Base-by-base conservation (phyloP, 2,329 filamentous ascomycete genomes). In the Gaeumannomyces tritici region DNA sequence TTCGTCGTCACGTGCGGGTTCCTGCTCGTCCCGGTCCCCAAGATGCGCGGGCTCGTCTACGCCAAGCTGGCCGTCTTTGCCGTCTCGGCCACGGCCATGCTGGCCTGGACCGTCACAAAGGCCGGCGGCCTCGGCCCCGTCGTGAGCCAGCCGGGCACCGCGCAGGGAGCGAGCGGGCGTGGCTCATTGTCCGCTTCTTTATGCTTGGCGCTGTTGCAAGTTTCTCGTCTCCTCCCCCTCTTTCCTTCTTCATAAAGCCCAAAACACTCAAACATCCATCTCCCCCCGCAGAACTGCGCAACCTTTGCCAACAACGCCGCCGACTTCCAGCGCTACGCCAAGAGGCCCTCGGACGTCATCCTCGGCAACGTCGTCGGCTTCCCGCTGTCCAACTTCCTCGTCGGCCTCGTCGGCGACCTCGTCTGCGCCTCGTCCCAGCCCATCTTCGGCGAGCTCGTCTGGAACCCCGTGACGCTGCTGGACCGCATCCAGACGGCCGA, bases 261-360 rank as follows among this genome's bases (percentile, higher is more conserved):
- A 29, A 29, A 8, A 7, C 31, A 33, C 9, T 11, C 31, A 33
- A 11, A 5, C 9, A 6, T 11, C 31, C 9, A 8, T 47, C 4
- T 47, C 7, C 35, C 21, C 21, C 7, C 8, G 42, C 42, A 47
- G 47, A 72, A 72, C 63, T 73, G 71, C 55, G 71, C 71, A 9
- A 77, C 72, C 6, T 77, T 72, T 66, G 73, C 69, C n/a, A 73
- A 69, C 54, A 77, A 76, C 64, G 75, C 75, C 4, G 72, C 76
- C 0, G 76, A 79, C 66, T 74, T 79, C 57, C 76, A 78, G 63
- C 70, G 77, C 21, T 80, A 79, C 65, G 73, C 77, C 0, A 66
- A 61, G 0, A 73, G 72, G 55, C 73, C 75, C 1, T 73, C 71
- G 12, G 76, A 80, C 64, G 73, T 76, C 1, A 69, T 80, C 24